Evolutionary conservation across 2,329 filamentous ascomycete genomes (phyloP).

Genomic region (Neopestalotiopsis clavispora): DNA sequence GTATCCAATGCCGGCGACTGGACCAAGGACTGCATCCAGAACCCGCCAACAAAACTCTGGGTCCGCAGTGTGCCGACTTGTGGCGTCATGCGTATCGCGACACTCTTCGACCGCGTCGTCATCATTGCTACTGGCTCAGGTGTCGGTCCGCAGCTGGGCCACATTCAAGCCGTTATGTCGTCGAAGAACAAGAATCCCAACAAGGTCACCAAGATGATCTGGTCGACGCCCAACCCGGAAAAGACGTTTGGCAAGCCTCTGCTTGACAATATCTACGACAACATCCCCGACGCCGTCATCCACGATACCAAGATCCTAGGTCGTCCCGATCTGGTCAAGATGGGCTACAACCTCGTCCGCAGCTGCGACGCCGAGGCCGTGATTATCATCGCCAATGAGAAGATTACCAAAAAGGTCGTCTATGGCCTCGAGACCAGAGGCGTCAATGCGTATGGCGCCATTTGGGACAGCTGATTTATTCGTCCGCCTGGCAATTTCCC

Average conservation of each 20-base stretch:
- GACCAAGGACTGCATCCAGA: conserved; percentile 67
- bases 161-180: conserved; percentile 48
- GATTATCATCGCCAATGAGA: conserved; percentile 74
- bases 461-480: conserved; percentile 67
- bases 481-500: neutral
- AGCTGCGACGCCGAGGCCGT: conserved; percentile 70
- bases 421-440: conserved; percentile 71
- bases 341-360: conserved; percentile 58
- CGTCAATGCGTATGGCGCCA: conserved; percentile 72
- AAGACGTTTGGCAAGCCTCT: conserved; percentile 66
- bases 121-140: conserved; percentile 76
- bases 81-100: conserved; percentile 70
- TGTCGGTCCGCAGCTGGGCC: conserved; percentile 71
- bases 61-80: conserved; percentile 70
- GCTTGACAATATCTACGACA: conserved; percentile 56
- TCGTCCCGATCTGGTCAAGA: conserved; percentile 58
- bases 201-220: conserved; percentile 63
- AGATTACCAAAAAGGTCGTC: conserved; percentile 70
- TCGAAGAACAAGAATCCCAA: conserved; percentile 35
- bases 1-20: conserved; percentile 79
- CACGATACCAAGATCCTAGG: conserved; percentile 67
- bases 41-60: conserved; percentile 67
- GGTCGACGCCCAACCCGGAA: conserved; percentile 67
- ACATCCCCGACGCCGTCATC: conserved; percentile 68
- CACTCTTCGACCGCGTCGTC: conserved; percentile 68